Conservation (phyloP, 2,329 filamentous ascomycete species). For the Cadophora sp. region DNA sequence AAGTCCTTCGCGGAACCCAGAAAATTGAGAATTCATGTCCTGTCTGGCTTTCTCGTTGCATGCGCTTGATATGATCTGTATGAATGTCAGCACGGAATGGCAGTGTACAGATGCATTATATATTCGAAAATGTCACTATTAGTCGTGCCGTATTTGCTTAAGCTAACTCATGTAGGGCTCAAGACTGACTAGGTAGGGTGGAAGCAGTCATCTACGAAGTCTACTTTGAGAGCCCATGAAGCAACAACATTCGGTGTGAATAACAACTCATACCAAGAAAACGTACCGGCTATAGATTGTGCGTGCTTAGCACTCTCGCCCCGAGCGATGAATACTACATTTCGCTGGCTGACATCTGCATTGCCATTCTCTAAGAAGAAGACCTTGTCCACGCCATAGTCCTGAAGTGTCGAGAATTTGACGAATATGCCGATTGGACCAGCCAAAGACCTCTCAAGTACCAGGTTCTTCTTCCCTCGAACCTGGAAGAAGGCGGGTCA, state of each 20-base stretch:
- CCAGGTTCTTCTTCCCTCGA: constrained; percentile 97
- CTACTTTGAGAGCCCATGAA: constrained; percentile 63
- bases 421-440: constrained; percentile 90
- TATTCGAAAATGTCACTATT: constrained; percentile 49
- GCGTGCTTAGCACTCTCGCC: constrained; percentile 88
- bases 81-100: constrained; percentile 64
- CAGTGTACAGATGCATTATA: constrained; percentile 52
- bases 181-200: constrained; percentile 64
- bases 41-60: constrained; percentile 85
- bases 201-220: constrained; percentile 57
- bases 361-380: constrained; percentile 97
- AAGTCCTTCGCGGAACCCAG: constrained; percentile 91
- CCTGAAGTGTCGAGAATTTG: constrained; percentile 93
- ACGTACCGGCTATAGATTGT: constrained; percentile 83
- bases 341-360: constrained; percentile 91
- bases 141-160: constrained; percentile 45
- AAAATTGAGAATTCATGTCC: constrained; percentile 97
- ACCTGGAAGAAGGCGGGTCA: constrained; percentile 65
- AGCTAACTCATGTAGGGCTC: constrained; percentile 56
- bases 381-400: constrained; percentile 97
- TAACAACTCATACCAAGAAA: constrained; percentile 7
- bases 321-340: constrained; percentile 91
- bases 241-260: background rate
- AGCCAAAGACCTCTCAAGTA: constrained; percentile 89
- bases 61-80: constrained; percentile 86